Evolutionary conservation across 768 basidiomycete genomes (phyloP).

Genomic region (Pulveroboletus sp.): DNA sequence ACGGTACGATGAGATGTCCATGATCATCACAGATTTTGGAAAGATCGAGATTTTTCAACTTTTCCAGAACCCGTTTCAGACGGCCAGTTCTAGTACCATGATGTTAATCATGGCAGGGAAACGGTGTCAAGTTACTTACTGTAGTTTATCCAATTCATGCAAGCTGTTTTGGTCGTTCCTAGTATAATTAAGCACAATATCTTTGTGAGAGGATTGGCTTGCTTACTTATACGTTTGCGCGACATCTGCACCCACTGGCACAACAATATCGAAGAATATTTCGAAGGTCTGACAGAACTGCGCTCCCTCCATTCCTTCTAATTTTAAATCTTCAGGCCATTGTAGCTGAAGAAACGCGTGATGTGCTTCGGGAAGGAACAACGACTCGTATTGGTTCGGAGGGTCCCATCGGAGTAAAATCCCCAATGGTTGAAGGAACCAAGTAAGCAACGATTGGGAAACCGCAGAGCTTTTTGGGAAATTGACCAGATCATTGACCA

Average conservation of each 20-base stretch:
- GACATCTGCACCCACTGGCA: background rate
- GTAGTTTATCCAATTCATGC: background rate
- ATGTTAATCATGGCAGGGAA: background rate
- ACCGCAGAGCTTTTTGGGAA: background rate
- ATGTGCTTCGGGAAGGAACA: conserved; percentile 4
- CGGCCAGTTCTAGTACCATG: background rate
- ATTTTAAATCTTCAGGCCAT: background rate
- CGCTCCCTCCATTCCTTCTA: background rate
- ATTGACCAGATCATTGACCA: background rate
- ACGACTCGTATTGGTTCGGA: background rate
- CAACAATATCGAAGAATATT: conserved; percentile 1
- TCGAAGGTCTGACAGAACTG: conserved; percentile 5
- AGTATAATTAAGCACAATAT: background rate
- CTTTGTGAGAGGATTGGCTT: no score
- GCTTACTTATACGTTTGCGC: background rate
- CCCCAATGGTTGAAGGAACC: conserved; percentile 2
- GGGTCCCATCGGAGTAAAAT: background rate
- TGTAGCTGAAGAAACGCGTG: background rate
- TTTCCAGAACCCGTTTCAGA: background rate
- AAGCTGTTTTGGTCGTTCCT: background rate
- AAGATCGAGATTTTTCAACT: background rate
- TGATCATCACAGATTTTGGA: background rate
- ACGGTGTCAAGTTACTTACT: background rate
- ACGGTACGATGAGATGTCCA: background rate
- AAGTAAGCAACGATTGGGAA: conserved; percentile 1